These are phyloP conservation scores for Volvox carteri DNA, from an alignment of 163 green algal species.

Conservation along the genomic window DNA sequence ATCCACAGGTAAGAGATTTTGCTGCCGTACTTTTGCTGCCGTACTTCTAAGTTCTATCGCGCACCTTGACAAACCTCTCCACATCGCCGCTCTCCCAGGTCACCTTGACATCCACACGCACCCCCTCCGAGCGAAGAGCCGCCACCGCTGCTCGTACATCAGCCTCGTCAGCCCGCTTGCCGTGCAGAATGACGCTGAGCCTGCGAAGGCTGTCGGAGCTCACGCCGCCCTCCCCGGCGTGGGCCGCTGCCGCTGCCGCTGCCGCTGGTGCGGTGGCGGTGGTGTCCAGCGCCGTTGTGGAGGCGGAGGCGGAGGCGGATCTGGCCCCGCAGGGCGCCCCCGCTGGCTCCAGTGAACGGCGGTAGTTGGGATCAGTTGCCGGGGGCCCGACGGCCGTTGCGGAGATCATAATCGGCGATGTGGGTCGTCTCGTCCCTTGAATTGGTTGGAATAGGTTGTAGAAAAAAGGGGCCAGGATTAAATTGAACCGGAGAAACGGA, in stretches of 20 bases:
- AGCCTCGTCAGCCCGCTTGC: conserved; percentile 44
- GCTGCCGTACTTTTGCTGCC: too few species aligned
- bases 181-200: conserved; percentile 48
- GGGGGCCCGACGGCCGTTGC: conserved; percentile 10
- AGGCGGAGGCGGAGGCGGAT: neutral
- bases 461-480: too few species aligned
- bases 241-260: neutral
- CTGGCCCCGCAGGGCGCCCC: neutral
- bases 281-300: neutral
- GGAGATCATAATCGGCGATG: too few species aligned
- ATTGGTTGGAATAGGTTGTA: too few species aligned
- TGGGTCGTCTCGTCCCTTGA: too few species aligned
- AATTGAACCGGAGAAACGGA: too few species aligned
- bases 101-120: conserved; percentile 66
- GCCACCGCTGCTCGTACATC: conserved; percentile 38
- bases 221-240: too few species aligned
- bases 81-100: conserved; percentile 72
- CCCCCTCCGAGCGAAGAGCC: neutral
- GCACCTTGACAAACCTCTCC: conserved; percentile 61
- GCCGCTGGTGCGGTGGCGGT: neutral
- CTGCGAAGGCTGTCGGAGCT: too few species aligned
- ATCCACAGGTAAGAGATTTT: too few species aligned
- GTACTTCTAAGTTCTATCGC: too few species aligned
- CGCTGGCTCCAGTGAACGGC: neutral
- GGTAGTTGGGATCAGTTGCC: conserved; percentile 28